Conservation (phyloP, 768 basidiomycete species). For the Cystobasidium ongulense region DNA sequence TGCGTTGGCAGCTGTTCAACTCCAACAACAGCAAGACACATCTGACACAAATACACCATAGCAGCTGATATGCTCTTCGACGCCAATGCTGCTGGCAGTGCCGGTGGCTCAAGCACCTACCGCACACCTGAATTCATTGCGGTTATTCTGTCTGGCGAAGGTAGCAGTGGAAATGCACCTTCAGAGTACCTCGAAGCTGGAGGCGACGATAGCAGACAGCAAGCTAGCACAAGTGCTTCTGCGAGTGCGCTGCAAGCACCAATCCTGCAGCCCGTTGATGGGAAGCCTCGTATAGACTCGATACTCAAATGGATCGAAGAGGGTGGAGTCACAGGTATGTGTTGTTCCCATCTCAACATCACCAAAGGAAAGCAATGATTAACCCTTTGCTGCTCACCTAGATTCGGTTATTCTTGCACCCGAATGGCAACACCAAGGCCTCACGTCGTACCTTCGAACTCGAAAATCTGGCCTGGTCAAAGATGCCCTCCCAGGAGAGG, state of each 20-base stretch:
- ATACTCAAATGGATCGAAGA: constrained; percentile 25
- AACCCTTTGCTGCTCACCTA: background rate
- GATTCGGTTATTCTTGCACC: constrained; percentile 25
- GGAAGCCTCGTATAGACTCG: constrained; percentile 8
- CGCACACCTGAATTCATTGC: constrained; percentile 24
- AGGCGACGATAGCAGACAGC: background rate
- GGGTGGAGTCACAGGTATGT: constrained; percentile 21
- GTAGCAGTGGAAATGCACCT: background rate
- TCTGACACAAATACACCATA: background rate
- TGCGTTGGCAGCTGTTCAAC: background rate
- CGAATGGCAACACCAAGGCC: constrained; percentile 20
- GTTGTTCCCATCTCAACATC: background rate
- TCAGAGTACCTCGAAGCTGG: background rate
- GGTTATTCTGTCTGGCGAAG: constrained; percentile 13
- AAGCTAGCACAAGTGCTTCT: background rate
- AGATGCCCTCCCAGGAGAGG: constrained; percentile 19
- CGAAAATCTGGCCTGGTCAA: constrained; percentile 5
- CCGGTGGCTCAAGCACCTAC: background rate
- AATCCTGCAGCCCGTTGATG: constrained; percentile 10
- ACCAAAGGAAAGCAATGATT: background rate
- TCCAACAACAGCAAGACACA: background rate
- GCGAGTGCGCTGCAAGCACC: background rate
- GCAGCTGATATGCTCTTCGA: constrained; percentile 4
- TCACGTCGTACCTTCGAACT: constrained; percentile 15
- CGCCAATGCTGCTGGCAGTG: background rate